Evolutionary conservation across 352 stramenopile species (phyloP).

Genomic region (Phytophthora aleatoria): DNA sequence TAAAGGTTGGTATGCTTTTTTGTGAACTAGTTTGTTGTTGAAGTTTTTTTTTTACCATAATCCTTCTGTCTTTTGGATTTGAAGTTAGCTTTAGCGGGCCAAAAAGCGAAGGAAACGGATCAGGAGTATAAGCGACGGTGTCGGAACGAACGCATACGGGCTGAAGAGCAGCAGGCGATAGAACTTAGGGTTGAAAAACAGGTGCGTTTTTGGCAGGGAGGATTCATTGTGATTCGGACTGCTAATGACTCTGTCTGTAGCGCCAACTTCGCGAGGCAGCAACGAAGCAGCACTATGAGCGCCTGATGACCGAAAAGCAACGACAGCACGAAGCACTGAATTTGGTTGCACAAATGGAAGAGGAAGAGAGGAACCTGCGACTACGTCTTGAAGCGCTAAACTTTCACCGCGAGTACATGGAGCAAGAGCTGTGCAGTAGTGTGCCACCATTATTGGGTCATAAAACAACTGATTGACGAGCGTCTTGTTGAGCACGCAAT

Average conservation of each 20-base stretch:
- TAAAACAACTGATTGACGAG: slow-evolving; percentile 15
- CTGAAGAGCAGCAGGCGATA: slow-evolving; percentile 44
- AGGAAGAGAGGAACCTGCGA: slow-evolving; percentile 62
- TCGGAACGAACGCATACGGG: slow-evolving; percentile 55
- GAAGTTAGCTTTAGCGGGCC: slow-evolving; percentile 46
- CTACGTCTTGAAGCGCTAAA: slow-evolving; percentile 60
- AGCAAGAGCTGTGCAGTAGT: slow-evolving; percentile 28
- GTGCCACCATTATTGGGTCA: not conserved
- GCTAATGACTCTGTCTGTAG: slow-evolving; percentile 25
- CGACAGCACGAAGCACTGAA: slow-evolving; percentile 45
- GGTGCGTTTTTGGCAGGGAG: slow-evolving; percentile 20
- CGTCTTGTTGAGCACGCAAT: not conserved
- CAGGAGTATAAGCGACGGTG: slow-evolving; percentile 34
- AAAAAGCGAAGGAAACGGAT: slow-evolving; percentile 51
- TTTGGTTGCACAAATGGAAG: slow-evolving; percentile 49
- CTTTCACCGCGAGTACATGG: slow-evolving; percentile 58
- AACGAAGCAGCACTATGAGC: slow-evolving; percentile 45
- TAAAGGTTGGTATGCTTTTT: slow-evolving; percentile 35
- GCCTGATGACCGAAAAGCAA: slow-evolving; percentile 41
- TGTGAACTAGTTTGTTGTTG: not conserved
- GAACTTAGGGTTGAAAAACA: slow-evolving; percentile 45
- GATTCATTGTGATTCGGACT: slow-evolving; percentile 2
- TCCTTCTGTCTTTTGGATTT: not conserved
- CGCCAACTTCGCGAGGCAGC: slow-evolving; percentile 42
- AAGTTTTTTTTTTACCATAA: not conserved